Base-by-base conservation (phyloP, 2,329 filamentous ascomycete species). In the Curvularia lunata region DNA sequence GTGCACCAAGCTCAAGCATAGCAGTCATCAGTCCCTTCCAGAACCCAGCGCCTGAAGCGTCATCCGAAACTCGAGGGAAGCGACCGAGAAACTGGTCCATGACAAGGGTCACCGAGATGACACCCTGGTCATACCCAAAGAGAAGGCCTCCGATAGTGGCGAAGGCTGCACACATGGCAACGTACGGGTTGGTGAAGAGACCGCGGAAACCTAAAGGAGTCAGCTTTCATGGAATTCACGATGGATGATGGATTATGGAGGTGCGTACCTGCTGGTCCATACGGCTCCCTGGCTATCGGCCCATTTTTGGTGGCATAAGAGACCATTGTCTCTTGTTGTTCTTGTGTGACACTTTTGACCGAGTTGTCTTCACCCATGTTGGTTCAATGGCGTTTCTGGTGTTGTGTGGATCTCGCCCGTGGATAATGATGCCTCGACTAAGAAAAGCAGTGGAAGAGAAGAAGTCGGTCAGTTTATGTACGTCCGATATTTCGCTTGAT, bases 1-100 rank as follows among this genome's bases (percentile, higher is more conserved):
- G 70, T 8, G 82, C 83, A n/a, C 83, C 82, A 19, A 84, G 63
- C 58, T 84, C 81, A 48, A 85, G 80, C 82, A 84, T 84, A 3
- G 83, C 83, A 8, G 83, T 85, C 74, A 84, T 71, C 5, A 80
- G 61, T 16, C 78, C 78, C 58, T 79, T 79, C 71, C 74, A 78
- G 63, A 80, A 80, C 4, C 80, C 79, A 2, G 78, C 75, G 2
- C 80, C 80, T 7, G 77, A 67, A 9, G 78, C 75, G 6, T 69
- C 70, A 18, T 76, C 73, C 0, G 78, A 75, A 3, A 83, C 77
- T 13, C 76, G 75, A 10, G 79, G 74, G 52, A 84, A 84, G 1
- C 74, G 73, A 0, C 74, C 71, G 3, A 83, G 70, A 58, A 84
- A 84, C 53, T 83, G 81, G 16, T 82, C 77, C 82, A 84, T 84